A percentile compares a stretch with the other conserved stretches of the same genome.
phyloP scores from a whole-genome alignment of 208 protist species.

The Porcisia deanei region DNA sequence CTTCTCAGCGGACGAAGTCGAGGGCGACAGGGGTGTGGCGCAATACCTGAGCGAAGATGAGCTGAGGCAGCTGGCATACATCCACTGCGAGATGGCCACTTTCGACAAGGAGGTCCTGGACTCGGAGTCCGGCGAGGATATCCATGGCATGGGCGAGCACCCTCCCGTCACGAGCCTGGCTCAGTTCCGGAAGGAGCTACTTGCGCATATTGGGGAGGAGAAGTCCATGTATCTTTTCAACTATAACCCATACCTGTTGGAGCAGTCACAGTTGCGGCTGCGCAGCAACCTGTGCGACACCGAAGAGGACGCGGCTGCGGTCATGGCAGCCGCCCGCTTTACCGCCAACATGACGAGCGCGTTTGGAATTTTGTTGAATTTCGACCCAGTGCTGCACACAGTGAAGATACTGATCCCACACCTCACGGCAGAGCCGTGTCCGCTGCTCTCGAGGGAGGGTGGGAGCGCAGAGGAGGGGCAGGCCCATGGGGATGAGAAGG shows the following conservation, averaged over 20 bases:
- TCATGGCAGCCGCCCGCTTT: conserved; percentile 44
- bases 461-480: background rate
- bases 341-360: conserved; percentile 49
- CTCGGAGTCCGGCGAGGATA: conserved; percentile 37
- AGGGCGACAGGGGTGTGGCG: conserved; percentile 53
- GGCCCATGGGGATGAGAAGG: background rate
- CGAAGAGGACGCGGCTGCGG: conserved; percentile 55
- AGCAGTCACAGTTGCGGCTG: conserved; percentile 78
- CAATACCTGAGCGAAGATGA: conserved; percentile 42
- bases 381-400: conserved; percentile 68
- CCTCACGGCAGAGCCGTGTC: conserved; percentile 45
- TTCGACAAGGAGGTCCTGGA: conserved; percentile 78
- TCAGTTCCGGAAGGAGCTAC: conserved; percentile 84
- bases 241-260: conserved; percentile 87
- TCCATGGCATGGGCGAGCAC: conserved; percentile 71
- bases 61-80: conserved; percentile 33
- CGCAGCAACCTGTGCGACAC: conserved; percentile 74
- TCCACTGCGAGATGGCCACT: conserved; percentile 86
- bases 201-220: conserved; percentile 48
- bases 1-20: conserved; percentile 45
- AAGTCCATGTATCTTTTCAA: conserved; percentile 85
- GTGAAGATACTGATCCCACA: conserved; percentile 68
- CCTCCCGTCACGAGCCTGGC: conserved; percentile 67
- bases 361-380: conserved; percentile 79
- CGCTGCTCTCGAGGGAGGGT: conserved; percentile 23